Evolutionary conservation across 2,329 filamentous ascomycete genomes (phyloP), one percentile per base, ranked within the genome.

Genomic region (Ophiostoma himal-ulmi): DNA sequence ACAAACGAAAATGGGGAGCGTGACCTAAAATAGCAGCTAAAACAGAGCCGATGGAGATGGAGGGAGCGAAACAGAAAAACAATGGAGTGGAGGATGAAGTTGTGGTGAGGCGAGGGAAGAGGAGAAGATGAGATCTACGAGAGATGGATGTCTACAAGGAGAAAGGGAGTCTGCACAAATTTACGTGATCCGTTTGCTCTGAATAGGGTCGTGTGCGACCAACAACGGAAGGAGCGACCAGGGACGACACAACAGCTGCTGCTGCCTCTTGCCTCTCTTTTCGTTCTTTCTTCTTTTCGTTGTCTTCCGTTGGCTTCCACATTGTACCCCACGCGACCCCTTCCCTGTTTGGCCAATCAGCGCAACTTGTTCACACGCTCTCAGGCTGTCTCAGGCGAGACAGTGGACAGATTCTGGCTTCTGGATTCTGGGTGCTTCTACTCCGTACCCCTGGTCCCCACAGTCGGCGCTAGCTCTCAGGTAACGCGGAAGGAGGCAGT

Each of bases 291-390:
- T 37, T 48, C 37, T n/a, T 37, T 39, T 30, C 60, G 60, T 64
- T 37, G 60, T 37, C 14, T 64, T 64, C 60, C 57, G 30, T 36
- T 11, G 17, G 3, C n/a, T 57, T 26, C 52, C n/a, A 57, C n/a
- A 3, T 57, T n/a, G 22, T 65, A 65, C 62, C 62, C 62, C 62
- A 65, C 62, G 62, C 34, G 62, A 22, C 69, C n/a, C 65, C 64
- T 41, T 52, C 44, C 66, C 22, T n/a, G 14, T 69, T 67, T 62
- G 68, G 71, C 72, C 72, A 73, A 73, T 73, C 71, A 73, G 67
- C 11, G n/a, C 30, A 64, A 39, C 36, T 37, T 66, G 41, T 30
- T 39, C 64, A 70, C 36, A 39, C 44, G 68, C 57, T 52, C 44
- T n/a, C 36, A 26, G 44, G 44, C 44, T 20, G 44, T 48, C 17